Evolutionary conservation across 176 grass and related monocot species (phyloP), one percentile per base, ranked within the genome.

Genomic region (Echinochloa phyllopogon): DNA sequence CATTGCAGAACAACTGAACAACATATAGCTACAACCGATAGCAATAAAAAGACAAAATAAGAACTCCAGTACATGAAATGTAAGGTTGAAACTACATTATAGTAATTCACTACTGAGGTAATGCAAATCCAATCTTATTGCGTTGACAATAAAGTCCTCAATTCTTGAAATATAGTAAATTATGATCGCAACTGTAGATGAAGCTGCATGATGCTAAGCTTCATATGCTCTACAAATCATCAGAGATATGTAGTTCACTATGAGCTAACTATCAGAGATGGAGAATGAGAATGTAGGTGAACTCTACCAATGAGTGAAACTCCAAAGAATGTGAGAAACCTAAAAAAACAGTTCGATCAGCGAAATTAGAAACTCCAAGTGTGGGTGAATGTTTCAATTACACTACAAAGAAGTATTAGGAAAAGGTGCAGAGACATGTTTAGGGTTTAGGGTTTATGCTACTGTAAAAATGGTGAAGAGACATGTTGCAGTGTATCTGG

Each of bases 141-240:
- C 65, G 48, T 44, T 16, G 57, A 16, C 8, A 86, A 37, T 16
- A 16, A 51, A 50, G 2, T 76, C 66, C 14, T 69, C 41, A 37
- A 83, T 9, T 58, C 43, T 78, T 51, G 5, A 70, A 51, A 77
- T 76, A 75, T 71, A 68, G 50, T 68, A 69, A 75, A 10, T 60
- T 50, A 25, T 8, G 53, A 24, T 67, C 38, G 50, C 51, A 65
- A 87, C 14, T 70, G 47, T 65, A 72, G 6, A 62, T 88, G 52
- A 88, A 42, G 52, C 36, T 33, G 1, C 18, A 64, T 78, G 23
- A 17, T 65, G 55, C 24, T 77, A n/a, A 84, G 56, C 45, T 78
- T 84, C 33, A 60, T 55, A 4, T 52, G 83, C 6, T 57, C 57
- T 67, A 65, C 10, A 82, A 8, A 33, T 33, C 29, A 33, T 33